phyloP scores from a whole-genome alignment of 2,329 filamentous ascomycete species.

The Cryphonectria nitschkei region DNA sequence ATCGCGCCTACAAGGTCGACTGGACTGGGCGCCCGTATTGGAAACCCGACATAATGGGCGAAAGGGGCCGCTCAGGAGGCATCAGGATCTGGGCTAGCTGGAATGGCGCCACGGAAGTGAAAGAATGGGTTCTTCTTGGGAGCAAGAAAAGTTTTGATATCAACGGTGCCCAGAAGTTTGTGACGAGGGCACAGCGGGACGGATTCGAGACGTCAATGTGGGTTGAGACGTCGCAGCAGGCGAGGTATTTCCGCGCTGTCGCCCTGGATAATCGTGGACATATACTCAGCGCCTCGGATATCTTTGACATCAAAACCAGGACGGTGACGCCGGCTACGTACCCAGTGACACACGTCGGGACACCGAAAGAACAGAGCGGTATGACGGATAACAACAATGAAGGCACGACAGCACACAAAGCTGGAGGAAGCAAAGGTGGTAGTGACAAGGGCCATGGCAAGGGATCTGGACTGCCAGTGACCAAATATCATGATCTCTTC shows the following conservation, averaged over 20 bases:
- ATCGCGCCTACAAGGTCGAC: conserved; percentile 35
- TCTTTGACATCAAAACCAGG: neutral
- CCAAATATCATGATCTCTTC: conserved; percentile 12
- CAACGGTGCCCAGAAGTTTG: conserved; percentile 23
- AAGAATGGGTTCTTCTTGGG: conserved; percentile 26
- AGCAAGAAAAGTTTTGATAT: conserved; percentile 22
- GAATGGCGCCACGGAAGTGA: conserved; percentile 29
- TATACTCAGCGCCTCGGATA: conserved; percentile 4
- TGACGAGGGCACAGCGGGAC: conserved; percentile 18
- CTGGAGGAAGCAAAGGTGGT: neutral
- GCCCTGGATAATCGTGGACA: neutral
- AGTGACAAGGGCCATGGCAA: neutral
- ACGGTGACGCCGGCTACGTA: neutral
- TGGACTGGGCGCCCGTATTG: conserved; percentile 30
- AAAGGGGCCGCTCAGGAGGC: conserved; percentile 21
- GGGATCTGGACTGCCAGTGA: neutral
- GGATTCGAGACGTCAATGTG: conserved; percentile 19
- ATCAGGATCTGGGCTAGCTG: conserved; percentile 26
- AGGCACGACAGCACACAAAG: neutral
- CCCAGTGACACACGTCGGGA: neutral
- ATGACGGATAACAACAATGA: neutral
- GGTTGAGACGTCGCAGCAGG: neutral
- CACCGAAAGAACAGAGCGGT: neutral
- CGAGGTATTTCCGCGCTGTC: conserved; percentile 10
- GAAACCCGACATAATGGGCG: conserved; percentile 31